These are phyloP conservation scores for Populus pruinosa DNA, from an alignment of 345 rosid genomes.

Conservation along the genomic window DNA sequence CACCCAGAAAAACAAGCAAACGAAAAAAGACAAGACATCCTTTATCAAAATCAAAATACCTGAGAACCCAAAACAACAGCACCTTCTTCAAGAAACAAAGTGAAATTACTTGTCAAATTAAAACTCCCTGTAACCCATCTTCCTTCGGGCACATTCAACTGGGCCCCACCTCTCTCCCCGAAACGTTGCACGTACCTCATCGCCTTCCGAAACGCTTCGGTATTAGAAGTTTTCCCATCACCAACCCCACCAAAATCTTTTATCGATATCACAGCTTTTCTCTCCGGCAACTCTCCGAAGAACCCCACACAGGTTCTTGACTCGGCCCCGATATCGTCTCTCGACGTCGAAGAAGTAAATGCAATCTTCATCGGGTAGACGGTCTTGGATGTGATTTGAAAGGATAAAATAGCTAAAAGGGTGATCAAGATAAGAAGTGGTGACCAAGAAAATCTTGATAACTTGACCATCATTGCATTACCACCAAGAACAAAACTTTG, in stretches of 20 bases:
- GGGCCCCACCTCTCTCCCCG: conserved; percentile 53
- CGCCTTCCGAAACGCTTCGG: conserved; percentile 71
- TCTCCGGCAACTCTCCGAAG: conserved; percentile 26
- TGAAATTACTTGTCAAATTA: conserved; percentile 89
- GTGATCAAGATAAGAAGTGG: not conserved
- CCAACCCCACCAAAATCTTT: conserved; percentile 87
- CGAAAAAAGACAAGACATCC: not conserved
- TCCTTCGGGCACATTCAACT: conserved; percentile 76
- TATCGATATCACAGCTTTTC: conserved; percentile 65
- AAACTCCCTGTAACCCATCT: conserved; percentile 90
- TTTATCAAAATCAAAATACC: conserved; percentile 30
- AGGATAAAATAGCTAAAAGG: not conserved
- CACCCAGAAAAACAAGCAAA: not conserved
- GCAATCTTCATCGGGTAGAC: conserved; percentile 26
- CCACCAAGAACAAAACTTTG: not conserved
- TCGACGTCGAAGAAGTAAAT: not conserved
- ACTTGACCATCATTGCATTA: not conserved
- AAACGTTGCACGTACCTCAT: conserved; percentile 47
- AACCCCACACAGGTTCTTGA: conserved; percentile 37
- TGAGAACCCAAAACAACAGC: conserved; percentile 86
- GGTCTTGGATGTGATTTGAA: conserved; percentile 34
- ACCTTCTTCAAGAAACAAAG: conserved; percentile 72
- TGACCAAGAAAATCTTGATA: not conserved
- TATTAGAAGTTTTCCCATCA: conserved; percentile 73
- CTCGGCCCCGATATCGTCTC: conserved; percentile 4